phyloP scores from a whole-genome alignment of 176 grass and related monocot genomes.

The Metroxylon sagu region DNA sequence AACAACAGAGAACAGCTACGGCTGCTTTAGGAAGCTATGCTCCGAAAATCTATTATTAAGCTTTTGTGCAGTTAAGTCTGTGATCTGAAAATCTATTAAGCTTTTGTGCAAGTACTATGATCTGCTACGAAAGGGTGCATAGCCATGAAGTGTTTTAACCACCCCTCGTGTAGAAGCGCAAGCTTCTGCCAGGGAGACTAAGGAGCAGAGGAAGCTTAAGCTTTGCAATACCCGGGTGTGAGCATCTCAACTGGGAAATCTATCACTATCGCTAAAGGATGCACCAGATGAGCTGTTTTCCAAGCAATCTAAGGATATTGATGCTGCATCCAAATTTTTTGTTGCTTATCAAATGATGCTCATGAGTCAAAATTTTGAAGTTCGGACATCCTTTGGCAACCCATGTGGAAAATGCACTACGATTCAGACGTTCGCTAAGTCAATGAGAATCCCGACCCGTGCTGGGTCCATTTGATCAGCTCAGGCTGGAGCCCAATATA shows the following conservation, averaged over 20 bases:
- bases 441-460: background rate
- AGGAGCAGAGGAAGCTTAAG: conserved; percentile 73
- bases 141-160: conserved; percentile 37
- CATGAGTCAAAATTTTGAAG: conserved; percentile 27
- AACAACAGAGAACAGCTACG: too few species aligned
- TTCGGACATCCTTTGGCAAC: conserved; percentile 8
- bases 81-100: too few species aligned
- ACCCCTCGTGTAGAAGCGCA: conserved; percentile 55
- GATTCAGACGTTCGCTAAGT: conserved; percentile 72
- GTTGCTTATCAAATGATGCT: conserved; percentile 26
- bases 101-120: too few species aligned
- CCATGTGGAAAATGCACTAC: conserved; percentile 35
- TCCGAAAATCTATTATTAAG: too few species aligned
- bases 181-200: conserved; percentile 44
- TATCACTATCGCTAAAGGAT: conserved; percentile 58
- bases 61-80: too few species aligned
- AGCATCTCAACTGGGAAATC: conserved; percentile 81
- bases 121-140: conserved; percentile 31
- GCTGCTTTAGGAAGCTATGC: too few species aligned
- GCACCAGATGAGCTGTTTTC: conserved; percentile 49
- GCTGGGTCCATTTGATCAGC: too few species aligned
- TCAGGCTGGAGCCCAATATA: too few species aligned
- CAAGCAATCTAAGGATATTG: conserved; percentile 47
- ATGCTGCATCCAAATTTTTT: conserved; percentile 23
- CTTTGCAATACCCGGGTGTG: conserved; percentile 37